Conservation (phyloP, 441 rosid species). For the Breynia disticha region DNA sequence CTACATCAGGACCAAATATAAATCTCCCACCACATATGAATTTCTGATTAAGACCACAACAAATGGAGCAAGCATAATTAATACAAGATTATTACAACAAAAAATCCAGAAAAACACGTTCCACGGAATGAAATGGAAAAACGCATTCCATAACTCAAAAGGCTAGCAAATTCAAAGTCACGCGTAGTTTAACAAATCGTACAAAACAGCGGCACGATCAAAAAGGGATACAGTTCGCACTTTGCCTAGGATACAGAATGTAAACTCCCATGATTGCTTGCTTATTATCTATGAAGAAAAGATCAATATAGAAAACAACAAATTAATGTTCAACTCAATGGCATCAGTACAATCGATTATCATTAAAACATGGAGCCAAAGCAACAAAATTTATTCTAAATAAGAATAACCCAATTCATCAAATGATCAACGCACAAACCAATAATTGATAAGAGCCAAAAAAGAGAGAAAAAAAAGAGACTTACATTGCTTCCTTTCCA, state of each 20-base stretch:
- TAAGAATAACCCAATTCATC: constrained; percentile 5
- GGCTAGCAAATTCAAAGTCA: too few relatives aligned
- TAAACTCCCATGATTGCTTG: background rate
- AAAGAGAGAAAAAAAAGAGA: background rate
- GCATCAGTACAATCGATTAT: background rate
- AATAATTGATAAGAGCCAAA: background rate
- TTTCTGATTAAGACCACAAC: constrained; percentile 26
- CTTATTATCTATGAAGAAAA: too few relatives aligned
- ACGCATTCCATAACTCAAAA: background rate
- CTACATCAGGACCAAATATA: constrained; percentile 63
- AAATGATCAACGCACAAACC: constrained; percentile 2
- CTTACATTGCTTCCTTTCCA: constrained; percentile 93
- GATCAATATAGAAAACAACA: background rate
- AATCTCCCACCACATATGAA: constrained; percentile 69
- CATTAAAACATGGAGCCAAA: background rate
- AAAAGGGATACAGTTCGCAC: background rate
- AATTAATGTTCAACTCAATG: too few relatives aligned
- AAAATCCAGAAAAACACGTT: background rate
- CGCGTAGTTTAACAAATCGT: too few relatives aligned
- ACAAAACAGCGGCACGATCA: too few relatives aligned
- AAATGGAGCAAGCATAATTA: background rate
- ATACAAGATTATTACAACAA: too few relatives aligned
- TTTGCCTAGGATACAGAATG: background rate
- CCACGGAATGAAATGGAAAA: background rate
- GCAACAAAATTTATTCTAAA: background rate